Conservation (phyloP, 2,329 filamentous ascomycete species). For the Fonsecaea erecta region DNA sequence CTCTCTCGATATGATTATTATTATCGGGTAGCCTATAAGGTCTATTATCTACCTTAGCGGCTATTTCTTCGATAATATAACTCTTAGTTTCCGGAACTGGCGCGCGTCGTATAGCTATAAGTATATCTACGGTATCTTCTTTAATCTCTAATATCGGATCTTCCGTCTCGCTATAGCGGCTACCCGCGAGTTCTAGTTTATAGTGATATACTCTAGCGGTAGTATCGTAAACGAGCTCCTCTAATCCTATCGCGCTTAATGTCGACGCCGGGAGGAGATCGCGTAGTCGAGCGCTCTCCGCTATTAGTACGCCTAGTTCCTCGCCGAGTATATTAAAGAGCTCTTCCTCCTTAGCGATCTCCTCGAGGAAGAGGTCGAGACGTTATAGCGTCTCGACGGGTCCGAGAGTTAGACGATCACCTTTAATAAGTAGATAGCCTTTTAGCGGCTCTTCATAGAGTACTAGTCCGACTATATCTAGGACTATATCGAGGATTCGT, state of each 20-base stretch:
- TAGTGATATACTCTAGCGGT: background rate
- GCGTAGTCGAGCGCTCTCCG: background rate
- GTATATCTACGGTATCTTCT: background rate
- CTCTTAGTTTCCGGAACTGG: background rate
- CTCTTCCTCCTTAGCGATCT: background rate
- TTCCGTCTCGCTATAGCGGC: background rate
- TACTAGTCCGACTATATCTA: background rate
- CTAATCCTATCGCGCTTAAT: too few species aligned
- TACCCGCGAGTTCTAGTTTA: background rate
- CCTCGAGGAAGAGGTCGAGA: background rate
- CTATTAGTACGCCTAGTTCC: background rate
- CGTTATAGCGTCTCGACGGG: background rate
- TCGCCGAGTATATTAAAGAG: background rate
- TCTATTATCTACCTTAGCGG: background rate
- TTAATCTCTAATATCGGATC: background rate
- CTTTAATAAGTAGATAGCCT: background rate
- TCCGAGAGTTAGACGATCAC: background rate
- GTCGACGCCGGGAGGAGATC: too few species aligned
- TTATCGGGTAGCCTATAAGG: background rate
- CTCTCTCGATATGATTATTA: background rate
- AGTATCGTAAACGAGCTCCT: too few species aligned
- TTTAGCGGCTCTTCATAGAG: background rate
- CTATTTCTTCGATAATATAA: background rate
- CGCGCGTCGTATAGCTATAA: background rate
- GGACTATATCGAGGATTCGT: background rate